Base-by-base conservation (phyloP, 805 yeast genomes). In the Nakazawaea wyomingensis region DNA sequence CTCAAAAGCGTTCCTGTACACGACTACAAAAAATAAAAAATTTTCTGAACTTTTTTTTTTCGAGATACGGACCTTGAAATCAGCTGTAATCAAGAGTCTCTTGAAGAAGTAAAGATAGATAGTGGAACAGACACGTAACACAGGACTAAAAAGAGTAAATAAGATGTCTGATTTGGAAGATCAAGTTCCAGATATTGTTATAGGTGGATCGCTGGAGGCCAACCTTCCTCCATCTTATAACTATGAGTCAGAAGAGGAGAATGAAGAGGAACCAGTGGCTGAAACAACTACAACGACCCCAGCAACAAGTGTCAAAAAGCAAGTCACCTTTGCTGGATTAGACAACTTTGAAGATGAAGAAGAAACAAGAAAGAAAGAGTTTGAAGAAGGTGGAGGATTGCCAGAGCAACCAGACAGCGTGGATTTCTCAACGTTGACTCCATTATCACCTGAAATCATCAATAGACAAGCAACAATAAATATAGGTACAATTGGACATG, bases 391-490 rank as follows among this genome's bases (percentile, higher is more conserved):
- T 64, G 98, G 98, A 47, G 99, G 99, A 41, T 76, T 93, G 47
- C 99, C 99, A 43, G 96, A 85, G 63, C 99, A 93, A 68, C 96
- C 96, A 45, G 83, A 75, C 31, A 72, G 86, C 66, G 95, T 95
- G 46, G 96, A 90, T 61, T 84, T 91, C 57, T 52, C 84, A 32
- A 61, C 69, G 52, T 69, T 93, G 68, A 86, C 91, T 37, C 97
- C 99, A 27, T 71, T 87, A 49, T 83, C 95, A 6, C 93, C 96
- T 43, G 99, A 90, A 60, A 95, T 93, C 61, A 93, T 93, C 69
- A 87, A 86, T 66, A 85, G 99, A 77, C 99, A 93, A 72, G 99
- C 99, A 49, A 93, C 99, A 39, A 88, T 93, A 62, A 93, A 93
- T 67, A 93, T 93, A 60, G 99, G 99, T 68, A 88, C 96, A 47